Percentiles rank a stretch among this genome's conserved stretches.
phyloP scores from a whole-genome alignment of 768 basidiomycete species.

The Naganishia randhawae region DNA sequence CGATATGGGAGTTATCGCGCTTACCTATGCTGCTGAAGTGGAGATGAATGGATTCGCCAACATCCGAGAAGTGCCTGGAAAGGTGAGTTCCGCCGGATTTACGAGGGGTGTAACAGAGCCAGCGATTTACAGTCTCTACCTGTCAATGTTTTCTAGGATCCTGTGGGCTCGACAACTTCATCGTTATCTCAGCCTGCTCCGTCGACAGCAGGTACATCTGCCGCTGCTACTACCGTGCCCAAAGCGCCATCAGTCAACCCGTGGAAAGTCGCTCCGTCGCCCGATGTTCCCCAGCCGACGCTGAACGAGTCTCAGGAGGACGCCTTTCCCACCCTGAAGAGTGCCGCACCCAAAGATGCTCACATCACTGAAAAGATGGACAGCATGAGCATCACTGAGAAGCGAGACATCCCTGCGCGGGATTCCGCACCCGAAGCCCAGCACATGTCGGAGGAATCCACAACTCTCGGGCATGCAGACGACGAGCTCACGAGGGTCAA shows the following conservation, averaged over 20 bases:
- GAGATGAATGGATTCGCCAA: conserved; percentile 19
- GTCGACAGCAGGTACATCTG: background rate
- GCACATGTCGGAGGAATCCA: background rate
- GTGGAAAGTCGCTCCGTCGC: conserved; percentile 1
- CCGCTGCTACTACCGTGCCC: background rate
- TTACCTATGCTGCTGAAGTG: conserved; percentile 66
- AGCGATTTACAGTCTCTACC: background rate
- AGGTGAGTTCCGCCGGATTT: background rate
- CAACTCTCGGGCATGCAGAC: background rate
- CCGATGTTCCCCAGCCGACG: background rate
- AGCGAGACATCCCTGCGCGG: conserved; percentile 7
- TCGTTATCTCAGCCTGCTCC: background rate
- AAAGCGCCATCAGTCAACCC: conserved; percentile 14
- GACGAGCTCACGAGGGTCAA: background rate
- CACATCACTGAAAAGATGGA: conserved; percentile 20
- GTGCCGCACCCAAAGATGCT: conserved; percentile 9
- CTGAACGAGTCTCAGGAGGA: background rate
- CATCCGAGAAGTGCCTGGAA: conserved; percentile 15
- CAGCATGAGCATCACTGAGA: conserved; percentile 19
- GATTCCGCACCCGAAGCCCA: background rate
- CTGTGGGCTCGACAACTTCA: background rate
- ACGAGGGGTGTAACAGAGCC: background rate
- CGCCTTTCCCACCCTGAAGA: conserved; percentile 32
- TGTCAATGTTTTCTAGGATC: background rate
- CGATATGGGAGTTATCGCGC: conserved; percentile 83